Base-by-base conservation (phyloP, 108 stramenopile species). In the Poteriospumella lacustris region DNA sequence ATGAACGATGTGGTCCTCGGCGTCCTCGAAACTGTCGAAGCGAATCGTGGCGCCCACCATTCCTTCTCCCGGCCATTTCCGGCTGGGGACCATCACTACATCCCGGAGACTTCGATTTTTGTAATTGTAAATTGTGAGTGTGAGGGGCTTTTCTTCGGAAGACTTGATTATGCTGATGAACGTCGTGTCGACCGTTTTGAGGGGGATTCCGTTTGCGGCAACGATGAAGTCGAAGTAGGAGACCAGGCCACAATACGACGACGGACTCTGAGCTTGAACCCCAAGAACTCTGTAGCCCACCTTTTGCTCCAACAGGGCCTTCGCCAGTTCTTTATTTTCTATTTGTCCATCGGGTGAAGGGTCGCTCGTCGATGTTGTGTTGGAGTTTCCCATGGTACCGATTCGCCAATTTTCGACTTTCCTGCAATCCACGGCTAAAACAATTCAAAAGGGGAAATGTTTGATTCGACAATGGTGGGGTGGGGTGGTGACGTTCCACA, bases 211-310 rank as follows among this genome's bases (percentile, higher is more conserved):
- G 58, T 81, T 77, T 41, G 76, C 80, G 39, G 91, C 93, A 0
- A 97, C 94, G 43, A 97, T 86, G 80, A 97, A 96, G 78, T 96
- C 96, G 68, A 97, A 91, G 80, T 95, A 97, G 44, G 85, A 84
- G 0, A 97, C 95, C 0, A 97, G 84, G n/a, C 96, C 94, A 33
- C 92, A 93, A 29, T 86, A 78, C 34, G 86, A 82, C 19, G 96
- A 94, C 1, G 96, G 96, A 42, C 87, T 89, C 76, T 94, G 88
- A 0, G 93, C 91, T 80, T 97, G 96, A 1, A 97, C 95, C 0
- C 95, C 96, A 39, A 97, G 80, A 3, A 97, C 95, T 3, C 96
- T 89, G 75, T 96, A 97, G 43, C 96, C 96, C 12, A 73, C 70
- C 9, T 9, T 12, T 40, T 12, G 12, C 64, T 40, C 12, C 64